Evolutionary conservation across 352 stramenopile species (phyloP).

Genomic region (Globisporangium nodosum): DNA sequence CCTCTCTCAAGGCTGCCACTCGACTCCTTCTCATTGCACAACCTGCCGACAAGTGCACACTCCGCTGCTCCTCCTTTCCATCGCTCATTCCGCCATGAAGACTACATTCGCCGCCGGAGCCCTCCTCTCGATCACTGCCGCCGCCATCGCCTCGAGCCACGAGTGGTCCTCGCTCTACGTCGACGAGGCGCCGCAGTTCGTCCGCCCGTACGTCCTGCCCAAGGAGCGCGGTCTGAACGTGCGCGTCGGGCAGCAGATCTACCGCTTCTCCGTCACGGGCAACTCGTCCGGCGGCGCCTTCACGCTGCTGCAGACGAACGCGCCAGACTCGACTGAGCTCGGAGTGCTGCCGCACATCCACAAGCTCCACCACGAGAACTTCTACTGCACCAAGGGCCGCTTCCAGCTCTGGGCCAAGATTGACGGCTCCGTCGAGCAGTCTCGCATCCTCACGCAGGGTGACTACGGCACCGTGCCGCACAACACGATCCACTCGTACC

Average conservation of each 20-base stretch:
- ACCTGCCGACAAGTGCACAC: not conserved
- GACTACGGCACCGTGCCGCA: constrained; percentile 52
- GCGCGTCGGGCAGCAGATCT: constrained; percentile 35
- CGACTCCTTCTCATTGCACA: not conserved
- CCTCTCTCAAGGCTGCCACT: no score
- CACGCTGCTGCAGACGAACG: constrained; percentile 38
- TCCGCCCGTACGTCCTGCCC: constrained; percentile 41
- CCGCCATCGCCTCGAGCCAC: not conserved
- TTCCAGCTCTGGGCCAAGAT: constrained; percentile 46
- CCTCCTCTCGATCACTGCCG: not conserved
- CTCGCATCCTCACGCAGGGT: constrained; percentile 40
- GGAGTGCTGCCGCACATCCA: constrained; percentile 49
- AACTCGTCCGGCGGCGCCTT: constrained; percentile 36
- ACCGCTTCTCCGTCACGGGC: constrained; percentile 47
- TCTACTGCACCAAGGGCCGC: constrained; percentile 47
- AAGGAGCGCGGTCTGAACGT: constrained; percentile 36
- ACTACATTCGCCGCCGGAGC: constrained; percentile 2
- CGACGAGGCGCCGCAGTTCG: constrained; percentile 28
- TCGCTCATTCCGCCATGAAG: constrained; percentile 2
- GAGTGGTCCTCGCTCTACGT: constrained; percentile 30
- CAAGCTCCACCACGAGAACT: constrained; percentile 57
- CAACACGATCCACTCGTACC: constrained; percentile 56
- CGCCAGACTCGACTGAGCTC: constrained; percentile 36
- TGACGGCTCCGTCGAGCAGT: constrained; percentile 28
- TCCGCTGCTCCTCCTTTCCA: not conserved